A percentile compares a stretch with the other conserved stretches of the same genome.
These are phyloP conservation scores for Pseudogymnoascus sp. DNA, from an alignment of 2,329 filamentous ascomycete genomes.

Conservation along the genomic window DNA sequence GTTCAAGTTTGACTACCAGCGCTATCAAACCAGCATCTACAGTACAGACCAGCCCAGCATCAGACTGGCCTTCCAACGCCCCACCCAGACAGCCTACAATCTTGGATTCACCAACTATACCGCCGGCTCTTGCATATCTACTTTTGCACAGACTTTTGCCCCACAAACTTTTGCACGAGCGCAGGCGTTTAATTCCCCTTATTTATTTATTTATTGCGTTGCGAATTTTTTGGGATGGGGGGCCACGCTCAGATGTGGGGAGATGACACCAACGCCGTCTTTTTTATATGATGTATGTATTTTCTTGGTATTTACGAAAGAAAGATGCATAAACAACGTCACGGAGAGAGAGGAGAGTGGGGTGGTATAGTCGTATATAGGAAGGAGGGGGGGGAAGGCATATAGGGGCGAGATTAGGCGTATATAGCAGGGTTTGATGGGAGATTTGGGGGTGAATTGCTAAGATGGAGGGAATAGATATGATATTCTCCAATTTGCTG, in stretches of 20 bases:
- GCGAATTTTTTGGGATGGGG: background rate
- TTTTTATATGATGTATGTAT: background rate
- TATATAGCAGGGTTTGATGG: background rate
- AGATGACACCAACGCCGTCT: background rate
- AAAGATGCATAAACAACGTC: background rate
- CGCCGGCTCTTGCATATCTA: background rate
- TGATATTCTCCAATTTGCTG: background rate
- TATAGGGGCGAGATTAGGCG: background rate
- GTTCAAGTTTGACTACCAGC: background rate
- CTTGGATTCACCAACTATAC: background rate
- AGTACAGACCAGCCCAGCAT: background rate
- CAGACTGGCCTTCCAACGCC: background rate
- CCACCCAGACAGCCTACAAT: background rate
- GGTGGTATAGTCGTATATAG: background rate
- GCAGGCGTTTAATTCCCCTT: conserved; percentile 1
- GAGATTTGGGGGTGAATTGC: background rate
- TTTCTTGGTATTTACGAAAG: background rate
- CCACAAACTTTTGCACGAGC: background rate
- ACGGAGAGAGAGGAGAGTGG: background rate
- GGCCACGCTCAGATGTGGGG: background rate
- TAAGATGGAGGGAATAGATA: background rate
- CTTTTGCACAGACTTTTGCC: background rate
- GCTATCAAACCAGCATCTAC: background rate
- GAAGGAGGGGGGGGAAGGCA: background rate
- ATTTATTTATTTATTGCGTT: background rate